phyloP scores from a whole-genome alignment of 306 rosid genomes.

The Vicia villosa region DNA sequence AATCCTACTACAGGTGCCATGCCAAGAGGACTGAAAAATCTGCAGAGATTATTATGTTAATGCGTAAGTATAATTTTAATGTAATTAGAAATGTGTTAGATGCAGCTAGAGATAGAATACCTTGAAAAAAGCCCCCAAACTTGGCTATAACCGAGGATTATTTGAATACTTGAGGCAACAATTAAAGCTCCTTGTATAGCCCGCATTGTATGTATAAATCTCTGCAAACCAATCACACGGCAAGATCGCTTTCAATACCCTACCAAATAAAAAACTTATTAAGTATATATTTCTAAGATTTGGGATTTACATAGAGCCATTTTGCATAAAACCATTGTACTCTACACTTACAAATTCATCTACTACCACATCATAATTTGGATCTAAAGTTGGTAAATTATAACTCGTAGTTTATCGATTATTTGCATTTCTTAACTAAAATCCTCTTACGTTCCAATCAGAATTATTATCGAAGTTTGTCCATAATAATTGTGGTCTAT shows the following conservation, averaged over 20 bases:
- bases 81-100: slow-evolving; percentile 18
- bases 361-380: slow-evolving; percentile 10
- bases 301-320: background rate
- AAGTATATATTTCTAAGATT: slow-evolving; percentile 41
- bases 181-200: slow-evolving; percentile 98
- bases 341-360: slow-evolving; percentile 14
- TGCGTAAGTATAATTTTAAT: background rate
- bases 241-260: slow-evolving; percentile 87
- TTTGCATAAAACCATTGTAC: slow-evolving; percentile 23
- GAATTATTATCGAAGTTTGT: slow-evolving; percentile 9
- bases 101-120: slow-evolving; percentile 40
- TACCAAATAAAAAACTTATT: slow-evolving; percentile 64
- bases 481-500: background rate
- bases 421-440: slow-evolving; percentile 22
- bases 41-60: slow-evolving; percentile 37
- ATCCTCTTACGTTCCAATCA: background rate
- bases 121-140: slow-evolving; percentile 95
- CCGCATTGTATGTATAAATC: slow-evolving; percentile 93
- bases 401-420: background rate
- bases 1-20: slow-evolving; percentile 98
- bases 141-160: slow-evolving; percentile 95
- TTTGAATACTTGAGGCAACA: slow-evolving; percentile 92
- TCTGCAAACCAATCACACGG: slow-evolving; percentile 95
- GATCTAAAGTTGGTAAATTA: background rate
- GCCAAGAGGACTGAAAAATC: slow-evolving; percentile 98